These are phyloP conservation scores for Kodamaea neixiangensis DNA, from an alignment of 805 yeast genomes.

Conservation along the genomic window DNA sequence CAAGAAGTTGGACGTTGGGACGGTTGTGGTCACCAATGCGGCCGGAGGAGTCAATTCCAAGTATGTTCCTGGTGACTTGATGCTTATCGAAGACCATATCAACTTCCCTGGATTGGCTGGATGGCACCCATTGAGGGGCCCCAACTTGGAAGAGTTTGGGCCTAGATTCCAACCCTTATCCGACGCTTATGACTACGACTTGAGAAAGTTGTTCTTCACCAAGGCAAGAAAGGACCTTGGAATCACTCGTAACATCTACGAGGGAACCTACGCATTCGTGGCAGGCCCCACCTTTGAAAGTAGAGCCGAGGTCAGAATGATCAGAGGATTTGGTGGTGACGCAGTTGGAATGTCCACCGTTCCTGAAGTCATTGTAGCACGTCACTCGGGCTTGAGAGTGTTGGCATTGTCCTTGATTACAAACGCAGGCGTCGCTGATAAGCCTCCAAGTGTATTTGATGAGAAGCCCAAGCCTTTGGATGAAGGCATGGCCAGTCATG, in stretches of 20 bases:
- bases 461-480: slow-evolving; percentile 54
- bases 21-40: slow-evolving; percentile 88
- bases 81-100: slow-evolving; percentile 88
- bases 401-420: slow-evolving; percentile 86
- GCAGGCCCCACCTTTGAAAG: slow-evolving; percentile 95
- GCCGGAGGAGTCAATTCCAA: slow-evolving; percentile 82
- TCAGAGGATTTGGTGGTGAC: slow-evolving; percentile 78
- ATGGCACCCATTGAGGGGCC: slow-evolving; percentile 82
- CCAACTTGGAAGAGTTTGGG: slow-evolving; percentile 77
- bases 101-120: slow-evolving; percentile 93
- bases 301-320: slow-evolving; percentile 84
- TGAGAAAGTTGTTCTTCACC: slow-evolving; percentile 62
- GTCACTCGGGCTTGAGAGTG: slow-evolving; percentile 82
- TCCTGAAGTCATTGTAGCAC: slow-evolving; percentile 91
- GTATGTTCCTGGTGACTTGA: slow-evolving; percentile 81
- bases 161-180: slow-evolving; percentile 86
- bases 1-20: slow-evolving; percentile 57
- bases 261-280: slow-evolving; percentile 83
- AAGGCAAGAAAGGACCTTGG: slow-evolving; percentile 48
- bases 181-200: slow-evolving; percentile 80
- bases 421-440: slow-evolving; percentile 71
- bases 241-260: slow-evolving; percentile 67
- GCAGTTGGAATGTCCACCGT: slow-evolving; percentile 98
- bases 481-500: slow-evolving; percentile 84
- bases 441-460: slow-evolving; percentile 67